These are phyloP conservation scores for Fusarium lyarnte DNA, from an alignment of 2,329 filamentous ascomycete genomes.

Conservation along the genomic window DNA sequence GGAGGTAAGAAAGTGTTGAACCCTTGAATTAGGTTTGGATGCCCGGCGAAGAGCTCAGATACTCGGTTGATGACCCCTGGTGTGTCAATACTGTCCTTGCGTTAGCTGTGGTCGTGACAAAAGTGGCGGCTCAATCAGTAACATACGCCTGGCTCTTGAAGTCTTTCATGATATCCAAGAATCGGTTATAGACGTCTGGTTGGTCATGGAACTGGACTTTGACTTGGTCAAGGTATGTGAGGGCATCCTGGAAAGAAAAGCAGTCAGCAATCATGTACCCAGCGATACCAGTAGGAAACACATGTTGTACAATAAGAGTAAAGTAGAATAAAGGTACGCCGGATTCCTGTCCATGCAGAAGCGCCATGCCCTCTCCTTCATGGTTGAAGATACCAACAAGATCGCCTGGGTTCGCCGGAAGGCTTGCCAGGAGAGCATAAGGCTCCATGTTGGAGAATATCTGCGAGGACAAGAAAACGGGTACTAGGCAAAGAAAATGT, in stretches of 20 bases:
- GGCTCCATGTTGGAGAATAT: constrained; percentile 18
- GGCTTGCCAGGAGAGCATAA: constrained; percentile 1
- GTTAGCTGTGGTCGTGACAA: constrained; percentile 40
- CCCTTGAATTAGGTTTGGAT: constrained; percentile 94
- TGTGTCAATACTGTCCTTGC: constrained; percentile 79
- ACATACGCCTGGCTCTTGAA: constrained; percentile 96
- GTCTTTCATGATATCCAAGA: constrained; percentile 99
- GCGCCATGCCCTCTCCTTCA: constrained; percentile 36
- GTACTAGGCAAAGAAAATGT: background rate
- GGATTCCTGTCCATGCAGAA: constrained; percentile 28
- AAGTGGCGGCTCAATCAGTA: background rate
- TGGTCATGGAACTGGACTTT: constrained; percentile 98
- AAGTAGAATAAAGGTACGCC: constrained; percentile 38
- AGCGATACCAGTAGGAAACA: background rate
- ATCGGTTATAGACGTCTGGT: constrained; percentile 95
- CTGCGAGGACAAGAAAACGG: background rate
- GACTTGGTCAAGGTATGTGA: constrained; percentile 97
- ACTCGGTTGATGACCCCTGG: constrained; percentile 97
- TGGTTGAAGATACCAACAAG: constrained; percentile 37
- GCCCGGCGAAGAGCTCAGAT: constrained; percentile 93
- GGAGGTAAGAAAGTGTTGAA: constrained; percentile 98
- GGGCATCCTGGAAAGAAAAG: constrained; percentile 64
- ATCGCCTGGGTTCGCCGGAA: constrained; percentile 22
- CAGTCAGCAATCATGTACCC: constrained; percentile 12
- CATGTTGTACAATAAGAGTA: constrained; percentile 39